Base-by-base conservation (phyloP, 2,329 filamentous ascomycete species). In the Alternaria gansuensis region DNA sequence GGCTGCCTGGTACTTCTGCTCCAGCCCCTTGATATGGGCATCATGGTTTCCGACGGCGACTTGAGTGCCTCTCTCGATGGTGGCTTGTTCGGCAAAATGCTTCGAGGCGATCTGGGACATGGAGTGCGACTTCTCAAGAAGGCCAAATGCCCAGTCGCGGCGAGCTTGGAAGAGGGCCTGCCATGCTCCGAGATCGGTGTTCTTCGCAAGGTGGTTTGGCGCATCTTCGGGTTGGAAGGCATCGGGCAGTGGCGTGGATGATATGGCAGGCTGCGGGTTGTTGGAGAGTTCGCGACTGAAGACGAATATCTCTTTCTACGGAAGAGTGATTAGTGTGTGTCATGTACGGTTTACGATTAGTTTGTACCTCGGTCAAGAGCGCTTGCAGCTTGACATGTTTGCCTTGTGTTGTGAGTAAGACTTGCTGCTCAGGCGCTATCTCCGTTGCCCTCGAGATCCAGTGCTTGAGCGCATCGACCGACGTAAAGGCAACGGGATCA, bases 21-120 rank as follows among this genome's bases (percentile, higher is more conserved):
- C 88, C 62, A 92, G 83, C 41, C 84, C 85, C 64, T 87, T 88
- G 54, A 93, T 85, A 73, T 92, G 91, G 17, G 87, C 85, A 69
- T 93, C 88, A 55, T 94, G 84, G 70, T 97, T 99, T 63, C 90
- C 88, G 23, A 97, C 88, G 6, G 94, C 95, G 26, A 95, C 91
- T 63, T 92, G 88, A 48, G 96, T 84, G 57, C 90, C 93, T 61
- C 89, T 88, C 72, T 92, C 84, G 75, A 96, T 93, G 51, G 91
- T 87, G 48, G 88, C 86, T 72, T 90, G 89, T 77, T 93, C 90
- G 51, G 83, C 82, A 72, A 92, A 90, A 65, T 91, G 85, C 55
- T 88, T 84, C 69, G 87, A 83, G 21, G 88, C 84, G 62, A 83
- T 79, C 51, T 82, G 80, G 51, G 88, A 87, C 81, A 92, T 89